Percentiles rank a stretch among this genome's conserved stretches.
phyloP scores from a whole-genome alignment of 495 filamentous ascomycete species.

The Penicillium bovifimosum region DNA sequence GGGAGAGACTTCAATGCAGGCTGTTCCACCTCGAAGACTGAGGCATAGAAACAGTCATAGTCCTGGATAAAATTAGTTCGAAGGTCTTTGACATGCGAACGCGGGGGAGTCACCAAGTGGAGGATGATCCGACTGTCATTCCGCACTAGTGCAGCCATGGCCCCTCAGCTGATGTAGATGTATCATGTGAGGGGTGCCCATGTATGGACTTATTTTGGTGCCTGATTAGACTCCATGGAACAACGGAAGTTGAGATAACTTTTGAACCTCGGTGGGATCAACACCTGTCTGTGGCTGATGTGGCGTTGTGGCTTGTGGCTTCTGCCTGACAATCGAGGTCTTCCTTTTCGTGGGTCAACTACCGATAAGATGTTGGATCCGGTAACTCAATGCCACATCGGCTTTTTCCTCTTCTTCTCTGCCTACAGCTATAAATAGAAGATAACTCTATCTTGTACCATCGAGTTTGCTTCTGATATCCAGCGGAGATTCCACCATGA shows the following conservation, averaged over 20 bases:
- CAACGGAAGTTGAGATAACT: not conserved
- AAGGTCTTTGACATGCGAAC: not conserved
- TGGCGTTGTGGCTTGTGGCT: not conserved
- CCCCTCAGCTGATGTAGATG: conserved; percentile 5
- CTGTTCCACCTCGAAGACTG: conserved; percentile 76
- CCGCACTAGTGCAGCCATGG: conserved; percentile 44
- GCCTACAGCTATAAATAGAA: too few species aligned
- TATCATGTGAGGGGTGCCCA: too few species aligned
- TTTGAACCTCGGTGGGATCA: not conserved
- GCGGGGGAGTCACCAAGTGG: conserved; percentile 59
- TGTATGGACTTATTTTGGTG: conserved; percentile 1
- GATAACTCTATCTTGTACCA: too few species aligned
- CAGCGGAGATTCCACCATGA: too few species aligned
- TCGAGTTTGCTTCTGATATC: too few species aligned
- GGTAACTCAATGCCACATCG: too few species aligned
- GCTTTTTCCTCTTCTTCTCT: too few species aligned
- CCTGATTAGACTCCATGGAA: not conserved
- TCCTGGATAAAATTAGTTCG: conserved; percentile 46
- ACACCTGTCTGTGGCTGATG: not conserved
- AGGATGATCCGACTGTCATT: conserved; percentile 67
- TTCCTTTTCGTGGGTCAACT: too few species aligned
- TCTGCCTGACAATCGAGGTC: not conserved
- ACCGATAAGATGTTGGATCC: too few species aligned
- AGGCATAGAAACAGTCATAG: conserved; percentile 93
- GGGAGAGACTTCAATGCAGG: conserved; percentile 67